These are phyloP conservation scores for Chaetomiaceae sp. DNA, from an alignment of 2,329 filamentous ascomycete species.

Conservation along the genomic window DNA sequence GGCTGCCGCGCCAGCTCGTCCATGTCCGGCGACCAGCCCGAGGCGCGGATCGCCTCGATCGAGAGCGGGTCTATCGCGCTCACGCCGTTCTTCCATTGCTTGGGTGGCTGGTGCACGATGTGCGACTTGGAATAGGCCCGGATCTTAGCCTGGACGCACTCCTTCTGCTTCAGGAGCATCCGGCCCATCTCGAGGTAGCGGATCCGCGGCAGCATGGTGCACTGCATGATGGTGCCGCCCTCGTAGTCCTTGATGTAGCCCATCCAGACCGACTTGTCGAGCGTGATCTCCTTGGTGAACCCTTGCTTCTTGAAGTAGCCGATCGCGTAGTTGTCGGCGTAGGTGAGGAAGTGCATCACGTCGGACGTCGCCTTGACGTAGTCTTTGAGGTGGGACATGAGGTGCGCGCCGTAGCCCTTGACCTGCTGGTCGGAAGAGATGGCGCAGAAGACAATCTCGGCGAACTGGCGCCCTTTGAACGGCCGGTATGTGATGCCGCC, in stretches of 20 bases:
- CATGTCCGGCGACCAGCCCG: constrained; percentile 96
- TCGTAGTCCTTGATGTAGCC: constrained; percentile 99
- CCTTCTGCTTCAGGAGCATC: constrained; percentile 96
- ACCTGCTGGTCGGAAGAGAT: constrained; percentile 98
- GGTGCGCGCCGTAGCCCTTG: constrained; percentile 93
- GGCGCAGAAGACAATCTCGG: constrained; percentile 97
- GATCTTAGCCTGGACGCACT: constrained; percentile 91
- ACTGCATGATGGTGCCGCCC: constrained; percentile 98
- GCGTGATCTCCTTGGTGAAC: constrained; percentile 96
- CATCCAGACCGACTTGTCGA: constrained; percentile 92
- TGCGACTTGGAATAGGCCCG: constrained; percentile 84
- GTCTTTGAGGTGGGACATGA: constrained; percentile 97
- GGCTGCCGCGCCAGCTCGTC: constrained; percentile 92
- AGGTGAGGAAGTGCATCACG: constrained; percentile 98
- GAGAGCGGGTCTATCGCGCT: constrained; percentile 74
- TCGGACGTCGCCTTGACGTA: constrained; percentile 95
- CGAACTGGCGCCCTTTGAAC: constrained; percentile 86
- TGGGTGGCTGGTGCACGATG: constrained; percentile 76
- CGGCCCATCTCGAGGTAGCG: constrained; percentile 88
- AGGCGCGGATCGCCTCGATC: constrained; percentile 82
- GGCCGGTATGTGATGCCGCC: constrained; percentile 95
- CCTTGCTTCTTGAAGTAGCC: constrained; percentile 99
- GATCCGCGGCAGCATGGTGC: constrained; percentile 90
- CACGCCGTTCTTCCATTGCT: constrained; percentile 61
- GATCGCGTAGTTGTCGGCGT: constrained; percentile 97